Conservation (phyloP, 371 early-diverging fungal species). For the Lichtheimia ramosa region DNA sequence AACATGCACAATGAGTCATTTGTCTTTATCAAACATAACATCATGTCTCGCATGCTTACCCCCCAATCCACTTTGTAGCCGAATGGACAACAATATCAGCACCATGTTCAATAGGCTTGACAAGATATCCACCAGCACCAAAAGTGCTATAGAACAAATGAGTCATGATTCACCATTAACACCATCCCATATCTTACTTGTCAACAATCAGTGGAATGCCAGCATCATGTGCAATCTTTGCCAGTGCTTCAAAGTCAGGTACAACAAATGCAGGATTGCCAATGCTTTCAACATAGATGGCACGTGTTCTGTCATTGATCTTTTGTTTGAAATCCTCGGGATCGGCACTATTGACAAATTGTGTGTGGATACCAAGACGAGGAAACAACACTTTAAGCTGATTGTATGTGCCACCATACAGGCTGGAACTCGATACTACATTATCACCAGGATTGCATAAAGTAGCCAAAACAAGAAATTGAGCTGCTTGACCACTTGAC, state of each 20-base stretch:
- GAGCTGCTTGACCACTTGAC: conserved; percentile 82
- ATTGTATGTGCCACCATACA: conserved; percentile 93
- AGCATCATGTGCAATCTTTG: conserved; percentile 75
- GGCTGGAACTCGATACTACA: conserved; percentile 73
- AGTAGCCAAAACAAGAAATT: conserved; percentile 77
- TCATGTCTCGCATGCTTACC: conserved; percentile 17
- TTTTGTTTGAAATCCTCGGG: conserved; percentile 61
- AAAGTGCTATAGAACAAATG: conserved; percentile 68
- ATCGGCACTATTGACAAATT: conserved; percentile 72
- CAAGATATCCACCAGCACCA: conserved; percentile 86
- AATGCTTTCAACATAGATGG: conserved; percentile 86
- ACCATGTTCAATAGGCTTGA: conserved; percentile 82
- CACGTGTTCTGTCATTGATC: conserved; percentile 86
- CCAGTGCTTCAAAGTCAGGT: conserved; percentile 79
- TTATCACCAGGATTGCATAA: conserved; percentile 80
- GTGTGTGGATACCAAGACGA: conserved; percentile 77
- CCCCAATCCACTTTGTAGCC: conserved; percentile 89
- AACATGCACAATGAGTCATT: background rate
- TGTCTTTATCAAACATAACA: background rate
- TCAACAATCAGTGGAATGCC: conserved; percentile 90
- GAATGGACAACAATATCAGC: conserved; percentile 90
- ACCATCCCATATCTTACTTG: conserved; percentile 57
- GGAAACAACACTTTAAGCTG: conserved; percentile 84
- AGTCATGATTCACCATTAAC: too few relatives aligned
- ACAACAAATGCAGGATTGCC: conserved; percentile 86